Base-by-base conservation (phyloP, 2,329 filamentous ascomycete species). In the Orbilia oligospora region DNA sequence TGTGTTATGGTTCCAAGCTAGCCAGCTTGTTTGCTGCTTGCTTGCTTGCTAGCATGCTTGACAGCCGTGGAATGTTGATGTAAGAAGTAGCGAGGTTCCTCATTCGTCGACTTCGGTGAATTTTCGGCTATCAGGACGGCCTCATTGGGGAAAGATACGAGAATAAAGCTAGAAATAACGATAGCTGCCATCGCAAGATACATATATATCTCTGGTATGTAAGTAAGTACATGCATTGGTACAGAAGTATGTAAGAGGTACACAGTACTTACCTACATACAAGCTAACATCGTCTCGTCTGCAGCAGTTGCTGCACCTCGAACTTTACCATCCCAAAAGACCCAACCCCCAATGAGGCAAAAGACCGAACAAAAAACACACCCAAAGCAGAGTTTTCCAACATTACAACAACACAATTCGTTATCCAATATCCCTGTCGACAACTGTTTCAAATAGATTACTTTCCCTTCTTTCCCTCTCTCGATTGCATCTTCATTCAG, bases 361-460 rank as follows among this genome's bases (percentile, higher is more conserved):
- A 30, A 16, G 36, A 2, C 36, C 18, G 55, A 61, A 56, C 53
- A 56, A 56, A n/a, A n/a, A n/a, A n/a, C n/a, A 56, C 53, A 56
- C 14, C 36, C 22, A 58, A 36, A 51, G 22, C 24, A 36, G 22
- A 36, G 12, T 30, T 69, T 61, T 72, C 68, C 68, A 78, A 78
- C 75, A 65, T 53, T 64, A 53, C 16, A 58, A 78, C 75, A 72
- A 78, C 75, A 78, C 75, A 78, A 72, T 51, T 71, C 73, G 66
- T 38, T 71, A 24, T 61, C 36, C 51, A 24, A 48, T 1, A 72
- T 64, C 75, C 75, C 63, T 78, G 75, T 72, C 75, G 33, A 38
- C 51, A 53, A 24, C 55, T 68, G 75, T 78, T 78, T 78, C 75
- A 78, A 67, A 56, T 78, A 68, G 68, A 78, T 78, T 71, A 70